Evolutionary conservation across 2,329 filamentous ascomycete species (phyloP), one percentile per base, ranked within the genome.

Genomic region (Aureobasidium sp.): DNA sequence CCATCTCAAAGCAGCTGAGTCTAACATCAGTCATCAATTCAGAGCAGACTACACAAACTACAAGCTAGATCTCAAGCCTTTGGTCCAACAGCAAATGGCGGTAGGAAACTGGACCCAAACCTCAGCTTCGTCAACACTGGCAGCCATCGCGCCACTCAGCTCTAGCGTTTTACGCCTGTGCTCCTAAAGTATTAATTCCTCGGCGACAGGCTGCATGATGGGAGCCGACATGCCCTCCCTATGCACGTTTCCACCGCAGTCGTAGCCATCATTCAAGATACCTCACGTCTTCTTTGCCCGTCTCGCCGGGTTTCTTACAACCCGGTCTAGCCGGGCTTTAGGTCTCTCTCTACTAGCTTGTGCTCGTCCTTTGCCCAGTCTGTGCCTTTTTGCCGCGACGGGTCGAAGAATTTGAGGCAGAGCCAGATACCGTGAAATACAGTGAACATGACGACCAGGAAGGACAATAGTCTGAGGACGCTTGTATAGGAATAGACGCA

Each of bases 391-490:
- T 63, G 58, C 57, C 88, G 88, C 83, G 99, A 99, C 70, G 90
- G 95, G 73, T 99, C 94, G 75, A 99, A 88, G 78, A 99, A 97
- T 72, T 99, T 99, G 53, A 94, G 94, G 77, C 93, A 99, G 48
- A 99, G 82, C 94, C 94, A 99, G n/a, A 99, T 81, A 69, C 94
- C 94, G 2, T 94, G 94, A 3, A 92, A 79, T 0, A 85, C 81
- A 16, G 83, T 81, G 71, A 97, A 96, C 76, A 96, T 91, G 27
- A 94, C 97, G 73, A 96, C 77, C 72, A 90, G 88, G 79, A 99
- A 99, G 32, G 97, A 81, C 64, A 99, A 96, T 61, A 97, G 83
- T 63, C 94, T 87, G 83, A 99, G 91, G 71, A 99, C 96, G 6
- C 94, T 99, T 97, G 71, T 86, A 85, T 76, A 99, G 97, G 85